Base-by-base conservation (phyloP, 257 asterid genomes). In the Primulina huaijiensis region DNA sequence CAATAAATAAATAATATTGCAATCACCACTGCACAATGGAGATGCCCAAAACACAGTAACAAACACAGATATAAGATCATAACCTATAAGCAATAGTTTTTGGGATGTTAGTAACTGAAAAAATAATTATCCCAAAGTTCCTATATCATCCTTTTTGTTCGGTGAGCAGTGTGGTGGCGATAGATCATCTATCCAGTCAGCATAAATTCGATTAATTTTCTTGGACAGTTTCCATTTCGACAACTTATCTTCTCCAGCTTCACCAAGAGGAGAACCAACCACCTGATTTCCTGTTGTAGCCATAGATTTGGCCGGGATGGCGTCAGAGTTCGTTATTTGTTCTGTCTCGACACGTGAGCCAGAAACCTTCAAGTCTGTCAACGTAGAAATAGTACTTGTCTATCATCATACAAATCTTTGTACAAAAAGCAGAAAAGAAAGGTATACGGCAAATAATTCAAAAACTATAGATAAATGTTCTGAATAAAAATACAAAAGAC, bases 101-200 rank as follows among this genome's bases (percentile, higher is more conserved):
- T 50, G 21, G 57, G 21, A 16, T 16, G 21, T 50, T 50, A 50
- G 20, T 50, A 50, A 5, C 20, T 4, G 57, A 50, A 5, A 9
- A 50, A 50, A 50, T 50, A 5, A 50, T 50, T 1, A 50, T 50
- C 21, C 57, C 57, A 50, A 16, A 50, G 21, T 6, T 43, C 21
- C 16, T 50, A 17, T 6, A 50, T 16, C 57, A 50, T 77, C 80
- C 5, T 69, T 85, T 29, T 79, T 73, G n/a, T 16, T 17, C 2
- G 86, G 79, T 14, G 80, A 68, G 70, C 56, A 63, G 60, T 65
- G 75, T 11, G 85, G 94, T 4, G 92, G 87, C 10, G 86, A 71
- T 25, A 64, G 65, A 68, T 83, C 87, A 34, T 89, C 92, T 10
- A 86, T 40, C 97, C 97, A 91, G 62, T 89, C 96, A 2, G 83